These are phyloP conservation scores for Nothophytophthora sp. DNA, from an alignment of 352 stramenopile genomes.

Conservation along the genomic window DNA sequence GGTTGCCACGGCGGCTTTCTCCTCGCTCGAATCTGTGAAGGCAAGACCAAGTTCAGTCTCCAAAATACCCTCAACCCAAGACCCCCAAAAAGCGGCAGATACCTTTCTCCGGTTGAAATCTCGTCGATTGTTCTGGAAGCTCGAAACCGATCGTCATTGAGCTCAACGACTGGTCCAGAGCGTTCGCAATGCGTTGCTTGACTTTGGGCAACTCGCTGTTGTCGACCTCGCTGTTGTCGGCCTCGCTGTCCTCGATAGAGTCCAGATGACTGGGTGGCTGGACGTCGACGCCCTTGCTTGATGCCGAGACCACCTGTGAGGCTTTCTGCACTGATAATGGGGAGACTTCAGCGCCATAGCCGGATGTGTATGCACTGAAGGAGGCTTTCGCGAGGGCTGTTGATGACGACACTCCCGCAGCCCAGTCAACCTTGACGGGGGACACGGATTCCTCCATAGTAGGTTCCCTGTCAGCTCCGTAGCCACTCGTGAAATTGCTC, in stretches of 20 bases:
- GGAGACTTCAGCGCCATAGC: slow-evolving; percentile 3
- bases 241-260: too few relatives aligned
- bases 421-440: background rate
- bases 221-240: too few relatives aligned
- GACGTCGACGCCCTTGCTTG: background rate
- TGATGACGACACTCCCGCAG: background rate
- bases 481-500: slow-evolving; percentile 29
- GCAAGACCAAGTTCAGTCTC: too few relatives aligned
- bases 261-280: background rate
- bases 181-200: too few relatives aligned
- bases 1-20: slow-evolving; percentile 7
- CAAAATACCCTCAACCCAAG: too few relatives aligned
- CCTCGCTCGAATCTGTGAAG: too few relatives aligned
- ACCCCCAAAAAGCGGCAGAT: too few relatives aligned
- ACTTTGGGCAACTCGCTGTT: too few relatives aligned
- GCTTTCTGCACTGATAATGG: background rate
- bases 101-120: too few relatives aligned
- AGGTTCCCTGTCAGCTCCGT: slow-evolving; percentile 2
- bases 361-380: slow-evolving; percentile 8
- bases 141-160: too few relatives aligned
- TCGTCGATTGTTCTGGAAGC: too few relatives aligned
- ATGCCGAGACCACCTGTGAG: background rate
- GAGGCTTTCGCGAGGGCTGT: background rate
- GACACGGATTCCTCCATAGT: background rate
- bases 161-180: too few relatives aligned